Evolutionary conservation across 192 early-diverging fungal genomes (phyloP), one percentile per base, ranked within the genome.

Genomic region (Backusella luteola): DNA sequence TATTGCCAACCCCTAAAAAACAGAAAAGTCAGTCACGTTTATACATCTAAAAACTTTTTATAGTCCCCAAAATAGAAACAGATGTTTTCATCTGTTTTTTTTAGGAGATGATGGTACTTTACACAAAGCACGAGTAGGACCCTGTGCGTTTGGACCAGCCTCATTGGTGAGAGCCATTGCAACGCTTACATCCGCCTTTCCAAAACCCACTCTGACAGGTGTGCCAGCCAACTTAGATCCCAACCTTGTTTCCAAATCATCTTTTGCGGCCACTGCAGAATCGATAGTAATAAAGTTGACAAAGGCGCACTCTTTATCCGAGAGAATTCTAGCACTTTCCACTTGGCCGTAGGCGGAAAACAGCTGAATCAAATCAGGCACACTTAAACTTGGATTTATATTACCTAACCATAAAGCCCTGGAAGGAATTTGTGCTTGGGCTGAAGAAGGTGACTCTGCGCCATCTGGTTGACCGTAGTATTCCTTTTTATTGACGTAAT

Each of bases 301-400:
- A 84, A 98, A 99, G 14, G 96, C 97, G 74, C 97, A 98, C 77
- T 99, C 96, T 83, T 96, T 95, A 77, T 99, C 97, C 0, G 94
- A 92, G 46, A 98, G 87, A 67, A 99, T 89, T 34, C 96, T 90
- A 59, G 96, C 86, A 70, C 90, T 92, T 81, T 99, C 97, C 73
- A 99, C 95, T 11, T 92, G 84, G 0, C 97, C 97, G 80, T 95
- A 99, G 17, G 92, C 90, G 39, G 91, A 89, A 80, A 99, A 99
- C 17, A 92, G 77, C 66, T 89, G 89, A 12, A 93, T 86, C 71
- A 99, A 87, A 38, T 97, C 95, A 32, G 92, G 89, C 52, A 87
- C 89, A 23, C 89, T 91, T 73, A 98, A 89, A n/a, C 84, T 84
- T 1, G 94, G 90, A 78, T 97, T 95, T 14, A 98, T 89, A 76